Percentiles rank a stretch among this genome's conserved stretches.
Conservation (phyloP, 2,329 filamentous ascomycete genomes). For the Neofusicoccum sp. region DNA sequence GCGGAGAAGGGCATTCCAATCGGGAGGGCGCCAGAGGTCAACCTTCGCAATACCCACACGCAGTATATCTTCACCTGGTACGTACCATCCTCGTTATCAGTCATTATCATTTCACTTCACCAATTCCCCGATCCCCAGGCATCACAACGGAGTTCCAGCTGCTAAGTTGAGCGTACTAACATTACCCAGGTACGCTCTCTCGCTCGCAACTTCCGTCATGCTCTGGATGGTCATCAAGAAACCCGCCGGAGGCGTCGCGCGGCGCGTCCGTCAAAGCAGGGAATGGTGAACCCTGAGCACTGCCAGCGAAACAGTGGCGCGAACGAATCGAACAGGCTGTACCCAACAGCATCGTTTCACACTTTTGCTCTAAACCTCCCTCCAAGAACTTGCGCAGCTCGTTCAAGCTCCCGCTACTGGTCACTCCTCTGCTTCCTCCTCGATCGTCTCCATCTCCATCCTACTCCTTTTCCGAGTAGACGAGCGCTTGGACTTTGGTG, state of each 20-base stretch:
- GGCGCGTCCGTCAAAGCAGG: slow-evolving; percentile 75
- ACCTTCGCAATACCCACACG: slow-evolving; percentile 91
- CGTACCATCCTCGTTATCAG: slow-evolving; percentile 34
- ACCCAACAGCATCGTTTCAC: background rate
- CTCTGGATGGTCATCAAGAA: slow-evolving; percentile 94
- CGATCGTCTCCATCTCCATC: slow-evolving; percentile 40
- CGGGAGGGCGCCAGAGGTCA: slow-evolving; percentile 84
- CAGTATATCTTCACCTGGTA: slow-evolving; percentile 99
- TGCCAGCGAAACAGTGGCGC: background rate
- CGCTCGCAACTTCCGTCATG: slow-evolving; percentile 88
- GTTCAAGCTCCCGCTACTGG: background rate
- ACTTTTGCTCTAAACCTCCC: too few relatives aligned
- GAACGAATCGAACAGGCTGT: background rate
- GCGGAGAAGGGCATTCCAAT: slow-evolving; percentile 84
- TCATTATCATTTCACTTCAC: background rate
- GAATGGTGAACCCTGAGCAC: slow-evolving; percentile 61
- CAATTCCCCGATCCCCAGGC: background rate
- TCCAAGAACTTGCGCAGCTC: background rate
- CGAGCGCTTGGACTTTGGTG: slow-evolving; percentile 41
- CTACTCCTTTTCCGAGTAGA: slow-evolving; percentile 34
- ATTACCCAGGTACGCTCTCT: slow-evolving; percentile 75
- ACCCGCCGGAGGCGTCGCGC: slow-evolving; percentile 71
- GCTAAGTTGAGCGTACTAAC: background rate
- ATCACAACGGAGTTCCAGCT: slow-evolving; percentile 3
- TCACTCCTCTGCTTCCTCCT: slow-evolving; percentile 38